Evolutionary conservation across 768 basidiomycete species (phyloP).

Genomic region (Chalciporus piperatus): DNA sequence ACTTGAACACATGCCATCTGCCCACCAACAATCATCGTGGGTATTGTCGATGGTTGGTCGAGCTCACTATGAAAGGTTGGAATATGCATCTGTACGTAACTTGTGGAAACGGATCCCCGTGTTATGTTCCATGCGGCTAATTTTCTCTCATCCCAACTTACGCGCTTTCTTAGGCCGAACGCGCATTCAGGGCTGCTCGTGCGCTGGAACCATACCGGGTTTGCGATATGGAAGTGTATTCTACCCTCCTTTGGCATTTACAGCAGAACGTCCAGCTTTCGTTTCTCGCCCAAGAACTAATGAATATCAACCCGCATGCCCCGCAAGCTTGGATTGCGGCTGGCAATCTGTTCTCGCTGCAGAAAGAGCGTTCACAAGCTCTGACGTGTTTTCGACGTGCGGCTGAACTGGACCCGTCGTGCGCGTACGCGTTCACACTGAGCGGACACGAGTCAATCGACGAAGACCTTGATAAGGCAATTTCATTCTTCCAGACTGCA

Average conservation of each 20-base stretch:
- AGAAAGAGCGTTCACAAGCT: slow-evolving; percentile 92
- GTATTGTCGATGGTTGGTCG: slow-evolving; percentile 81
- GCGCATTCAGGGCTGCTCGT: slow-evolving; percentile 81
- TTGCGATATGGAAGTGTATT: slow-evolving; percentile 94
- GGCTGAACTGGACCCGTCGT: slow-evolving; percentile 80
- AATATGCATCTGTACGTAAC: slow-evolving; percentile 80
- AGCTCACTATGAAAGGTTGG: slow-evolving; percentile 85
- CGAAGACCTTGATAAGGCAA: slow-evolving; percentile 91
- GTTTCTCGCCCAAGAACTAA: slow-evolving; percentile 88
- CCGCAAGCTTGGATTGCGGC: slow-evolving; percentile 95
- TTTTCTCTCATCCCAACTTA: slow-evolving; percentile 17
- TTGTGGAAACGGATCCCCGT: slow-evolving; percentile 1
- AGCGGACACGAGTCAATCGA: slow-evolving; percentile 97
- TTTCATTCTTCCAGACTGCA: slow-evolving; percentile 89
- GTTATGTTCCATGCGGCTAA: slow-evolving; percentile 7
- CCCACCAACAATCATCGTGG: slow-evolving; percentile 72
- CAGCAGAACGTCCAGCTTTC: slow-evolving; percentile 82
- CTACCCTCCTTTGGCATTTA: slow-evolving; percentile 94
- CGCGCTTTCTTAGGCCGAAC: slow-evolving; percentile 65
- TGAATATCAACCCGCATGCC: slow-evolving; percentile 78
- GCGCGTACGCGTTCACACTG: slow-evolving; percentile 94
- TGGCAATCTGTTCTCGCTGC: slow-evolving; percentile 92
- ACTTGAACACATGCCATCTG: slow-evolving; percentile 70
- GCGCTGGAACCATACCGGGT: slow-evolving; percentile 86
- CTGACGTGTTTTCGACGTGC: slow-evolving; percentile 93